Percentiles rank a stretch among this genome's conserved stretches.
Evolutionary conservation across 2,329 filamentous ascomycete species (phyloP).

Genomic region (Colletotrichum sp.): DNA sequence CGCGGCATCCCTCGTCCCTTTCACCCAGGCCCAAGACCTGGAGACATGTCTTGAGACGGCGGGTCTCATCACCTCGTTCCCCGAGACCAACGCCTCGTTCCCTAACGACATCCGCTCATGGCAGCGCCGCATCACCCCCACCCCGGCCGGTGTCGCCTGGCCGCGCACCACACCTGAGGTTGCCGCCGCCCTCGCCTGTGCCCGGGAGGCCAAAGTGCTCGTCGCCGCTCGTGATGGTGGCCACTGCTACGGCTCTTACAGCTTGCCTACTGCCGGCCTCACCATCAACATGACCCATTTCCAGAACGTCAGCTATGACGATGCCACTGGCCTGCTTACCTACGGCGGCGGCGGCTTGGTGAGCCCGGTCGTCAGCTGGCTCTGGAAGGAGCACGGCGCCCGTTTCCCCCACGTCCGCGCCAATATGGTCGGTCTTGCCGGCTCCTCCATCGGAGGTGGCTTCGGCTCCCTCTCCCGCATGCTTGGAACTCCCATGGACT

Average conservation of each 20-base stretch:
- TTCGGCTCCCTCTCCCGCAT: constrained; percentile 19
- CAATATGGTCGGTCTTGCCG: constrained; percentile 15
- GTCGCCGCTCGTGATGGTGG: constrained; percentile 16
- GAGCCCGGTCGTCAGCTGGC: constrained; percentile 16
- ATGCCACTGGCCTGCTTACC: constrained; percentile 7
- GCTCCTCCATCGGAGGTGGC: constrained; percentile 20
- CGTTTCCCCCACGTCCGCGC: constrained; percentile 22
- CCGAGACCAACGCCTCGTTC: constrained; percentile 16
- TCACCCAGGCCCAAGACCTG: not conserved
- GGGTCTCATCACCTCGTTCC: constrained; percentile 14
- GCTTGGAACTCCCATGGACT: constrained; percentile 21
- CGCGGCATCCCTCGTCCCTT: not conserved
- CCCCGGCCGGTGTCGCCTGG: constrained; percentile 18
- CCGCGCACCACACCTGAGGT: constrained; percentile 14
- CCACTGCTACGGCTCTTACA: constrained; percentile 19
- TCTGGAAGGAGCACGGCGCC: constrained; percentile 18
- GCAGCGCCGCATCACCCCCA: constrained; percentile 19
- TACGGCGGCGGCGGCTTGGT: constrained; percentile 17
- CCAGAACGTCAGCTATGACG: constrained; percentile 14
- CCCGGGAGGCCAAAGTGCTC: constrained; percentile 15
- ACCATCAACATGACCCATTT: constrained; percentile 20
- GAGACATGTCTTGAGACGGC: constrained; percentile 16
- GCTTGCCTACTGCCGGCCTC: constrained; percentile 12
- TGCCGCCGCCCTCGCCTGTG: constrained; percentile 17
- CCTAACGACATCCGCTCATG: constrained; percentile 7